Conservation (phyloP, 371 early-diverging fungal species). For the Mucor saturninus region DNA sequence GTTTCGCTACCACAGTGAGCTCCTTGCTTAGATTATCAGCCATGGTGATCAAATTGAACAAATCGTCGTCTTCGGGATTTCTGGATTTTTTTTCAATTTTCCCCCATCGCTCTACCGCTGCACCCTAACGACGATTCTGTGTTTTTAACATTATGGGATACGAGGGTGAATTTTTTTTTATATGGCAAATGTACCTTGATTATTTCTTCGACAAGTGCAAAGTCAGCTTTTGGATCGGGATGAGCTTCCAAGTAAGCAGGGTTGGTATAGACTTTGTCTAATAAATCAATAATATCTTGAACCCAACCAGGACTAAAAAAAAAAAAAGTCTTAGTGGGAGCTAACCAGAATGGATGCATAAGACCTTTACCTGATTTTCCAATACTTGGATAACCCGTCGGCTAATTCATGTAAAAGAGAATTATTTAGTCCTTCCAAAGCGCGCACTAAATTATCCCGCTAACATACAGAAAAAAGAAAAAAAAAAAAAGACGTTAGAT, state of each 20-base stretch:
- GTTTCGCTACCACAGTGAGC: constrained; percentile 39
- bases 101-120: constrained; percentile 55
- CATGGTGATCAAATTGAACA: constrained; percentile 43
- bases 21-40: constrained; percentile 56
- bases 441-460: constrained; percentile 49
- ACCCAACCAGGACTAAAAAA: constrained; percentile 43
- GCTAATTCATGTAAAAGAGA: constrained; percentile 42
- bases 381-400: constrained; percentile 48
- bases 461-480: constrained; percentile 7
- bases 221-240: constrained; percentile 40
- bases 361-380: constrained; percentile 42
- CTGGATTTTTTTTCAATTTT: constrained; percentile 37
- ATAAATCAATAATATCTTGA: constrained; percentile 39
- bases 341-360: not conserved
- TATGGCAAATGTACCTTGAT: constrained; percentile 41
- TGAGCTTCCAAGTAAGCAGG: constrained; percentile 51
- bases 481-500: not conserved
- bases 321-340: not conserved
- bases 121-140: constrained; percentile 34
- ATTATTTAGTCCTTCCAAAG: constrained; percentile 50
- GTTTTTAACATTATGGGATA: no score
- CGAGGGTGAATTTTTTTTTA: not conserved
- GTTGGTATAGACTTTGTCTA: constrained; percentile 55
- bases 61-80: constrained; percentile 35
- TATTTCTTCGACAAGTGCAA: constrained; percentile 43